Evolutionary conservation across 441 rosid species (phyloP).

Genomic region (Breynia disticha): DNA sequence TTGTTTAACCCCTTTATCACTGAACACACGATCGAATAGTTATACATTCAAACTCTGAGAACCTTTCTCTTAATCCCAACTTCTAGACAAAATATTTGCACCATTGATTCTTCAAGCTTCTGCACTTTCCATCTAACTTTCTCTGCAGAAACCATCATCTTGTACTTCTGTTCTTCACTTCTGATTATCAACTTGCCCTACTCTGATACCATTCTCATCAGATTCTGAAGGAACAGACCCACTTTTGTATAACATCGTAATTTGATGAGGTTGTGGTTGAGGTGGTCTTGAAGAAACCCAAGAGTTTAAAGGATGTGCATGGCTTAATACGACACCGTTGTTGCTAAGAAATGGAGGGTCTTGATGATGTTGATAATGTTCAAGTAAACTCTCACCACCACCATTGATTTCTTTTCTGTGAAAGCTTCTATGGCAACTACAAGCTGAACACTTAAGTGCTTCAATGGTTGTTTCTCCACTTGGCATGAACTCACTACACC

Average conservation of each 20-base stretch:
- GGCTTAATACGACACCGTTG: slow-evolving; percentile 22
- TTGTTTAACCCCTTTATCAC: no score
- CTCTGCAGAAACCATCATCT: slow-evolving; percentile 65
- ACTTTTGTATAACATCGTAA: slow-evolving; percentile 33
- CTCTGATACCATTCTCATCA: slow-evolving; percentile 12
- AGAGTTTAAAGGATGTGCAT: slow-evolving; percentile 22
- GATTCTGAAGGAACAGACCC: slow-evolving; percentile 36
- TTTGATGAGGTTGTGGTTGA: slow-evolving; percentile 26
- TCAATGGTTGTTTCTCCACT: slow-evolving; percentile 58
- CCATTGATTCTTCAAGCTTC: slow-evolving; percentile 51
- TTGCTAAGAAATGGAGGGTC: slow-evolving; percentile 9
- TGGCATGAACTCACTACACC: slow-evolving; percentile 92
- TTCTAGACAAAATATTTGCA: slow-evolving; percentile 64
- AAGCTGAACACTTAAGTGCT: slow-evolving; percentile 70
- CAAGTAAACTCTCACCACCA: slow-evolving; percentile 4
- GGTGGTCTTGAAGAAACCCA: slow-evolving; percentile 25
- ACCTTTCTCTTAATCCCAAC: slow-evolving; percentile 67
- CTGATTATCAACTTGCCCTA: background rate
- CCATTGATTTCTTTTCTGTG: slow-evolving; percentile 56
- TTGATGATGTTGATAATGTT: background rate
- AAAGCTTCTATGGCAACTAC: slow-evolving; percentile 79
- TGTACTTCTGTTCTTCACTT: slow-evolving; percentile 57
- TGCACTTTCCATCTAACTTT: slow-evolving; percentile 68
- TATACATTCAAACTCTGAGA: slow-evolving; percentile 88
- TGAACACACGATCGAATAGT: slow-evolving; percentile 24